Conservation (phyloP, 2,329 filamentous ascomycete species). For the Pyrenochaeta sp. region DNA sequence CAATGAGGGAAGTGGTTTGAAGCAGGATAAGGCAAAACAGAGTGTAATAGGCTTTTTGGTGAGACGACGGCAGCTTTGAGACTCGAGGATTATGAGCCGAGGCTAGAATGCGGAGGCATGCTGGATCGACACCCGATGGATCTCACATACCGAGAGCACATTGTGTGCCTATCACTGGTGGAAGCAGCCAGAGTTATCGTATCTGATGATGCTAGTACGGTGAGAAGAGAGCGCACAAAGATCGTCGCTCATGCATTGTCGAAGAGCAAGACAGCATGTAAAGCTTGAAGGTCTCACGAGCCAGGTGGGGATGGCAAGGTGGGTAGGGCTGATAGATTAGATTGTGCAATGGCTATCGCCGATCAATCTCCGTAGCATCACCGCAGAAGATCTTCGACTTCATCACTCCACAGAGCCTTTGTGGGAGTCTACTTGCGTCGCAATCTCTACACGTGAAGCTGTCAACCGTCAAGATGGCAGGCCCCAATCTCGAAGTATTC, state of each 20-base stretch:
- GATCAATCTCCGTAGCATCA: constrained; percentile 32
- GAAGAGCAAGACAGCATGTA: neutral
- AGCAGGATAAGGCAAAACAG: neutral
- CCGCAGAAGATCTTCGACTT: constrained; percentile 25
- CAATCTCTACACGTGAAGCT: constrained; percentile 33
- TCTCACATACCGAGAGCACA: neutral
- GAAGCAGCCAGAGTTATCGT: too few relatives aligned
- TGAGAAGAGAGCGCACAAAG: too few relatives aligned
- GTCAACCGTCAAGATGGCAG: constrained; percentile 68
- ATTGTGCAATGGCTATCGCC: constrained; percentile 5
- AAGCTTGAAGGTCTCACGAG: neutral
- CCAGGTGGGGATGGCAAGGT: neutral
- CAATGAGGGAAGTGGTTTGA: neutral
- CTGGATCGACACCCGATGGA: constrained; percentile 1
- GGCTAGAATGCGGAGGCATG: constrained; percentile 28
- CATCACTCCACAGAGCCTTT: constrained; percentile 8
- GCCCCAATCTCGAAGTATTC: constrained; percentile 92
- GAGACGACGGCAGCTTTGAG: constrained; percentile 15
- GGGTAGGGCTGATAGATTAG: neutral
- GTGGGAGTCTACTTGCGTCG: neutral
- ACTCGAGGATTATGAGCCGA: constrained; percentile 25
- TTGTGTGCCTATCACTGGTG: too few relatives aligned
- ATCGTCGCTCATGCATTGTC: neutral
- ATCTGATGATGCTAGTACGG: too few relatives aligned
- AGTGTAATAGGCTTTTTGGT: neutral